Base-by-base conservation (phyloP, 2,329 filamentous ascomycete species). In the Raffaelea arxii region DNA sequence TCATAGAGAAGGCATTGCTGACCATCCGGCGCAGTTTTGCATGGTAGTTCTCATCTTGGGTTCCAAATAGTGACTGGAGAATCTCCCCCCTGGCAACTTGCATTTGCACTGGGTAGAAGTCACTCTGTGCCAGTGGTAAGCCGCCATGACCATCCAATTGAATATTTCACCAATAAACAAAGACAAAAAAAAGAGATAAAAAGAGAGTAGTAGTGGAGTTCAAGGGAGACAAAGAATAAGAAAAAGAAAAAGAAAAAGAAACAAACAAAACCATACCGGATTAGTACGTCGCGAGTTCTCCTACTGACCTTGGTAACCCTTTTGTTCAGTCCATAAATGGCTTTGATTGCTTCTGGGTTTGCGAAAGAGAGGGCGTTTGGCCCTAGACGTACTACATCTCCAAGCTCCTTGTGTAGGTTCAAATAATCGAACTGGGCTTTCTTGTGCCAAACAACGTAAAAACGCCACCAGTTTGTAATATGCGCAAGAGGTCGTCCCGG, bases 1-100 rank as follows among this genome's bases (percentile, higher is more conserved):
- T 68, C 66, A 76, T 70, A 10, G 47, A 44, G 16, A 43, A 49
- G 10, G 47, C 48, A 30, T 37, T 46, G 16, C 51, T 48, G 16
- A 58, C 49, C 2, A 50, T 49, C 10, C 49, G 46, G 22, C 51
- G 47, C 11, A 55, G 43, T 21, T 21, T 25, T 30, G 25, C n/a
- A 25, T 46, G 43, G 44, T 49, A 46, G 23, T 39, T 40, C 19
- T 37, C 21, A 25, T 49, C 47, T 24, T 46, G 43, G 14, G 47
- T 49, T 22, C 46, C 46, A 14, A 47, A 47, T 4, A 47, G 41
- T 19, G 39, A 43, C 43, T 43, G 40, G 23, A 49, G 43, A 23
- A 43, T 40, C 40, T 40, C 21, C 23, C 47, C 43, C 7, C 23
- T 37, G 23, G 39, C 32, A 12, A 46, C 21, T n/a, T 49, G 47